Conservation (phyloP, 257 asterid species). For the Solanum etuberosum region DNA sequence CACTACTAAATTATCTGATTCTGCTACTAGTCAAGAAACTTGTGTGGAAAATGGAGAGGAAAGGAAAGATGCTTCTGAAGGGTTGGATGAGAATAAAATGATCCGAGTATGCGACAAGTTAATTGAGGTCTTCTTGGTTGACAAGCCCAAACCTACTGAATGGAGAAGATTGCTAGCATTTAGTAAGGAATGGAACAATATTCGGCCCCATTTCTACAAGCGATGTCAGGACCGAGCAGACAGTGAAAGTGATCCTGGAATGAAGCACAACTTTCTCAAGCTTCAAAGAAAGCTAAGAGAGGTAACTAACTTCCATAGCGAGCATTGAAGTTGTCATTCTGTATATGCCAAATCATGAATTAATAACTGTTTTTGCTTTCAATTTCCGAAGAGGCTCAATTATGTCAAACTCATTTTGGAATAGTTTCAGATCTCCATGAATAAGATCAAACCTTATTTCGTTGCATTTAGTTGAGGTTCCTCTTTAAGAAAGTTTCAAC, state of each 20-base stretch:
- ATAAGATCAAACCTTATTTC: neutral
- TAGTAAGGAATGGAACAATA: constrained; percentile 73
- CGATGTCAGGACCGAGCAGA: constrained; percentile 71
- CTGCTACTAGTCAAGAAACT: constrained; percentile 9
- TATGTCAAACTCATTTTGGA: neutral
- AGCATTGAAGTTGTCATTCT: neutral
- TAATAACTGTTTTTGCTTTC: neutral
- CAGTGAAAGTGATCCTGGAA: constrained; percentile 59
- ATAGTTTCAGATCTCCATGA: neutral
- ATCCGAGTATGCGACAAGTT: constrained; percentile 63
- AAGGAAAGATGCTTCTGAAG: constrained; percentile 20
- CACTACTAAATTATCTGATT: constrained; percentile 8
- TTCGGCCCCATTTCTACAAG: constrained; percentile 71
- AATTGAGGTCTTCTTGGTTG: constrained; percentile 76
- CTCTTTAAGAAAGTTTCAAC: neutral
- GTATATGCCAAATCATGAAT: neutral
- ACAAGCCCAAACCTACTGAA: constrained; percentile 78
- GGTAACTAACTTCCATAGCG: constrained; percentile 23
- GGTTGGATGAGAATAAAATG: constrained; percentile 47
- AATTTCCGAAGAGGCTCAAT: neutral
- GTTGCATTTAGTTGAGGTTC: neutral
- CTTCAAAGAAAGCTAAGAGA: constrained; percentile 84
- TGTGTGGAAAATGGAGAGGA: constrained; percentile 11
- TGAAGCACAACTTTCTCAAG: constrained; percentile 64
- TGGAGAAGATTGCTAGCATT: constrained; percentile 80